Conservation (phyloP, 2,329 filamentous ascomycete genomes). For the Sphaceloma murrayae region DNA sequence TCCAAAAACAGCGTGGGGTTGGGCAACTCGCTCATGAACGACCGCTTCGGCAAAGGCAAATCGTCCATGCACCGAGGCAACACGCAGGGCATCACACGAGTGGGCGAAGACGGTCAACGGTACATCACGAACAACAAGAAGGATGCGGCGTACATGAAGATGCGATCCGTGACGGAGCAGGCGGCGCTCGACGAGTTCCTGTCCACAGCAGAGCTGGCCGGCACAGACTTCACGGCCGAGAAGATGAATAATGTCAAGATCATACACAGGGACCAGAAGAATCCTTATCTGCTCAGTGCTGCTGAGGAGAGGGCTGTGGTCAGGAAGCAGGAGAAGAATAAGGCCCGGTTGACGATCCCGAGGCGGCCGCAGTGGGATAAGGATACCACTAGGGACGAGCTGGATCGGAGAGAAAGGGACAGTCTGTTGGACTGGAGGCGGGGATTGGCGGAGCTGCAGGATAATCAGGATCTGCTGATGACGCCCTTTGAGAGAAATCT, state of each 20-base stretch:
- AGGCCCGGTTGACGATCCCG: slow-evolving; percentile 71
- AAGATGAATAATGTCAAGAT: slow-evolving; percentile 99
- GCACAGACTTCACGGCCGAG: slow-evolving; percentile 96
- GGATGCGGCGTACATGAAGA: slow-evolving; percentile 96
- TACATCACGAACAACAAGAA: slow-evolving; percentile 87
- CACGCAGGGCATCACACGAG: slow-evolving; percentile 45
- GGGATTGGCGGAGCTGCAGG: slow-evolving; percentile 82
- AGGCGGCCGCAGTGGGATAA: slow-evolving; percentile 82
- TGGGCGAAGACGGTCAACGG: slow-evolving; percentile 34
- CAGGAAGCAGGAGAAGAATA: slow-evolving; percentile 76
- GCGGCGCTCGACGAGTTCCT: slow-evolving; percentile 94
- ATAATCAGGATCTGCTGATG: slow-evolving; percentile 90
- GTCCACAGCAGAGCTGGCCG: slow-evolving; percentile 89
- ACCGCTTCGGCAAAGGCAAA: slow-evolving; percentile 91
- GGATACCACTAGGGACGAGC: slow-evolving; percentile 68
- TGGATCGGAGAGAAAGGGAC: slow-evolving; percentile 71
- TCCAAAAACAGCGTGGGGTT: slow-evolving; percentile 92
- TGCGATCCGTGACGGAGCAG: slow-evolving; percentile 97
- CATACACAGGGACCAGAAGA: slow-evolving; percentile 91
- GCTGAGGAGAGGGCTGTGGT: slow-evolving; percentile 70
- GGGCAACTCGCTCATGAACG: slow-evolving; percentile 97
- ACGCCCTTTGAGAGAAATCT: slow-evolving; percentile 96
- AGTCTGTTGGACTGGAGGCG: slow-evolving; percentile 80
- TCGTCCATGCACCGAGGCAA: slow-evolving; percentile 68
- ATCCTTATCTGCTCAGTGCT: slow-evolving; percentile 81